Conservation (phyloP, 2,329 filamentous ascomycete genomes). For the Botrytis aclada region DNA sequence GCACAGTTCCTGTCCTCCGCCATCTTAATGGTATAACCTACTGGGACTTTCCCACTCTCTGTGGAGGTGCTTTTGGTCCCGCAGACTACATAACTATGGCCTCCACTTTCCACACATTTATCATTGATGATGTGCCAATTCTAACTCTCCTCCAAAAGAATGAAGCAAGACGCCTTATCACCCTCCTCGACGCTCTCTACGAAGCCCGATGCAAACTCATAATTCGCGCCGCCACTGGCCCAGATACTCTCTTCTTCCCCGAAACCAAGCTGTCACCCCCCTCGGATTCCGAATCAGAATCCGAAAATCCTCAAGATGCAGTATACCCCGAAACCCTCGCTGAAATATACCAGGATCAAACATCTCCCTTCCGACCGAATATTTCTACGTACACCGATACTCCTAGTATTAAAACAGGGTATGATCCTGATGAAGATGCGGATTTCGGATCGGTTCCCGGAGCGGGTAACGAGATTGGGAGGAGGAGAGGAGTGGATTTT, state of each 20-base stretch:
- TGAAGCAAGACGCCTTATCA: conserved; percentile 77
- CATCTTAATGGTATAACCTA: conserved; percentile 56
- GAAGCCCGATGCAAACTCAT: conserved; percentile 77
- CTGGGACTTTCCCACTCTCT: conserved; percentile 69
- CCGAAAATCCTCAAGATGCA: conserved; percentile 45
- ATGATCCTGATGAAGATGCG: conserved; percentile 56
- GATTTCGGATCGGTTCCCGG: conserved; percentile 46
- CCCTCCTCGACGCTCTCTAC: conserved; percentile 75
- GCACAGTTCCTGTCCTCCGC: conserved; percentile 56
- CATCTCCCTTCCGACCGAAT: conserved; percentile 76
- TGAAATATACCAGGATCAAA: conserved; percentile 76
- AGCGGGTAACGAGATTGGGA: conserved; percentile 41
- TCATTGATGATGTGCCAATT: conserved; percentile 67
- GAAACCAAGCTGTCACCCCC: conserved; percentile 41
- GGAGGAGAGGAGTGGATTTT: conserved; percentile 52
- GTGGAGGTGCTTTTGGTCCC: conserved; percentile 63
- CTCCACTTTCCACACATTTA: conserved; percentile 74
- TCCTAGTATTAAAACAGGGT: conserved; percentile 42
- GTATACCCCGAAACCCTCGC: conserved; percentile 64
- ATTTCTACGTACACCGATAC: conserved; percentile 60
- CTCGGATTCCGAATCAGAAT: conserved; percentile 39
- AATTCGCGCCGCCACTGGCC: conserved; percentile 62
- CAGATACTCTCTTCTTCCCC: conserved; percentile 77
- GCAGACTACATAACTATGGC: conserved; percentile 82
- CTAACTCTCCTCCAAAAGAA: conserved; percentile 70